Base-by-base conservation (phyloP, 495 filamentous ascomycete genomes). In the Daldinia bambusicola region DNA sequence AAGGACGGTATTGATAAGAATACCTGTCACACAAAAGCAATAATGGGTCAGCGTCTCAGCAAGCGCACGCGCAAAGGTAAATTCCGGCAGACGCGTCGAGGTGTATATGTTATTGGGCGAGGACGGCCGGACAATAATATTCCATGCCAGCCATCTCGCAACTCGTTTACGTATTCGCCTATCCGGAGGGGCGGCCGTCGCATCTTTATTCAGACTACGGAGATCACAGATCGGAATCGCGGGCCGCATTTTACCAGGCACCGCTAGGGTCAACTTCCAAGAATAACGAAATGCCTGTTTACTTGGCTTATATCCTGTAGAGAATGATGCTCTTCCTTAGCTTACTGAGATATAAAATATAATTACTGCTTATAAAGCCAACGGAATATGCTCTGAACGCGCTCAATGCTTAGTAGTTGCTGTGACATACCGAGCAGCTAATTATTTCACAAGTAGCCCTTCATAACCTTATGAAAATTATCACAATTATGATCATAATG, bases 131-230 rank as follows among this genome's bases (percentile, higher is more conserved):
- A 43, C 14, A 14, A 6, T 43, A 14, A 6, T 43, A 22, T 55
- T 9, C 1, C n/a, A 3, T 6, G 51, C 8, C 12, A 22, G 12
- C 30, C 51, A 6, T 14, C 26, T 13, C 51, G 30, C 3, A 26
- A 22, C 51, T 32, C 26, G 6, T 55, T 55, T 30, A 32, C 51
- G 12, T 55, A 55, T 13, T 55, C 51, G 30, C 51, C 51, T 8
- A 55, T 55, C 26, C 51, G 13, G 3, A 10, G 51, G 10, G 2
- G 30, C 13, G 51, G 51, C 22, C 18, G 50, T 4, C 26, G 5
- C 22, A 30, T 31, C 6, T 2, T 14, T 10, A n/a, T 55, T 30
- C 2, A 9, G 2, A 8, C 16, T 12, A 32, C 26, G 4, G 51
- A 55, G 51, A 55, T 55, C 51, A 55, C 51, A 14, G 30, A 55